Evolutionary conservation across 129 eudicot species (phyloP), one percentile per base, ranked within the genome.

Genomic region (Lactuca sativa): DNA sequence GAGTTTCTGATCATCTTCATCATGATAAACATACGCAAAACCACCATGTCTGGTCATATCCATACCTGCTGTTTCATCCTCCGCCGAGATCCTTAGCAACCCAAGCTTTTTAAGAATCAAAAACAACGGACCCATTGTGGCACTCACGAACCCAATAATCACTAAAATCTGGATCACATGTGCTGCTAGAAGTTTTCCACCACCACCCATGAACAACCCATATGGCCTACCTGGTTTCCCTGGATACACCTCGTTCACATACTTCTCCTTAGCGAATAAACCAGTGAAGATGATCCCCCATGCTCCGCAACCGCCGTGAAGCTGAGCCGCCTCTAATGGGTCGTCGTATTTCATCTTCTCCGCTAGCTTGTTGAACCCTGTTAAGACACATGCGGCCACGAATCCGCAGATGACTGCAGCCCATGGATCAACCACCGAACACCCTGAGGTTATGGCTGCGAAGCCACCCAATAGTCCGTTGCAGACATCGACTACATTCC

Each of bases 361-460:
- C 0, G 91, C 91, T 11, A 86, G 10, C 7, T 62, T 65, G 75
- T 86, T 86, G 37, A 51, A 80, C 56, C 91, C 88, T 0, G 83
- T 80, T 30, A 86, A 33, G 0, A 86, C 91, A 33, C 83, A 60
- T 0, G 91, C 85, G 0, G 91, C 88, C 3, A 80, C 88, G 44
- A 86, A 82, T n/a, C 91, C 91, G 8, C 91, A 86, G 6, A 86
- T 80, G 2, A 85, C 70, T 1, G 90, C 90, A 4, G 86, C 90
- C 90, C 90, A 85, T 8, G 90, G 90, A 7, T 86, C 91, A 7
- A 86, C 91, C 34, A 85, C 86, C 5, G 90, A 82, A 71, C 90
- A 85, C 2, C 90, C 87, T 0, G 85, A 70, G 5, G 88, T 86
- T 8, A 82, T 86, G 0, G 91, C 91, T 0, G 85, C 91, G 7